Percentiles rank a stretch among this genome's conserved stretches.
Evolutionary conservation across 495 filamentous ascomycete species (phyloP).

Genomic region (Jackrogersella minutella): DNA sequence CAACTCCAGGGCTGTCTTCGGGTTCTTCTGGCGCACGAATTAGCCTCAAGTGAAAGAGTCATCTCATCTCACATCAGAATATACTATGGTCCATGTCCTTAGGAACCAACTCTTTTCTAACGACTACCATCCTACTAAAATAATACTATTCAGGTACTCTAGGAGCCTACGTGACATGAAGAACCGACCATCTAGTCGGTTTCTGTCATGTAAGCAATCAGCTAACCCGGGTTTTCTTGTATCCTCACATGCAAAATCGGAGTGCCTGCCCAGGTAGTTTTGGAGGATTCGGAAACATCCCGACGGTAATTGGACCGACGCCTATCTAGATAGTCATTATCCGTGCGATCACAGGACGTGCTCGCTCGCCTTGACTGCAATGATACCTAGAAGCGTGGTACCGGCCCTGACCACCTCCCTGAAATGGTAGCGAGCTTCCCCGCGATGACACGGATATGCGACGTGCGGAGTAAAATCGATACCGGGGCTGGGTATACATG

Average conservation of each 20-base stretch:
- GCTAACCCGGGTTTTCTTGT: not conserved
- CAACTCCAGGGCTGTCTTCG: not conserved
- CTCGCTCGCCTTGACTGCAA: slow-evolving; percentile 2
- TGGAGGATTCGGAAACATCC: slow-evolving; percentile 19
- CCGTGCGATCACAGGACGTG: slow-evolving; percentile 1
- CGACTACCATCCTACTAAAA: no score
- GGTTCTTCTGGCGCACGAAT: not conserved
- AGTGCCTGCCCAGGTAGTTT: slow-evolving; percentile 7
- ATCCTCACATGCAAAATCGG: not conserved
- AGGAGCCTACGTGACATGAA: not conserved
- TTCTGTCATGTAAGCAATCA: not conserved
- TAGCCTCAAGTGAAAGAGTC: not conserved
- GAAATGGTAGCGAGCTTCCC: slow-evolving; percentile 29
- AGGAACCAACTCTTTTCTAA: no score
- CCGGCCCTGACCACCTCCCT: slow-evolving; percentile 29
- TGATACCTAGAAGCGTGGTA: slow-evolving; percentile 10
- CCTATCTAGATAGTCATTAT: slow-evolving; percentile 4
- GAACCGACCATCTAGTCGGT: not conserved
- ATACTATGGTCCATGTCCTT: no score
- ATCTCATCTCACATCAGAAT: not conserved
- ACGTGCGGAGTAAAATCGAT: slow-evolving; percentile 27
- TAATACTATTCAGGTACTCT: no score
- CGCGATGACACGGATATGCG: slow-evolving; percentile 9
- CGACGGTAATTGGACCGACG: slow-evolving; percentile 1
- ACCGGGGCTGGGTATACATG: not conserved